Percentiles rank a stretch among this genome's conserved stretches.
Conservation (phyloP, 1,139 yeast species). For the Kurtzmaniella quercitrusa region DNA sequence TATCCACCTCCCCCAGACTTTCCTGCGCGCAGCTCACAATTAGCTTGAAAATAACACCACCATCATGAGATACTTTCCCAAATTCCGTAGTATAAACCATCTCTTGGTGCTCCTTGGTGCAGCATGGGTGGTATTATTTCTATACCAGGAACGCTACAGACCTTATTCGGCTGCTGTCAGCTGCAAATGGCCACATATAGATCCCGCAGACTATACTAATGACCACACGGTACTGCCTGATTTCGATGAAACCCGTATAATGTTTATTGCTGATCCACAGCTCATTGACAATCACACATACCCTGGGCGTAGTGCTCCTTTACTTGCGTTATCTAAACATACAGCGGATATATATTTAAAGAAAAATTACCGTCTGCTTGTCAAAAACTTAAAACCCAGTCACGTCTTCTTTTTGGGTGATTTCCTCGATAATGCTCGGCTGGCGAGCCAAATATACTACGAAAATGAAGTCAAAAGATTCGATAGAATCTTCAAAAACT, state of each 20-base stretch:
- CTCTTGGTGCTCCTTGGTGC: constrained; percentile 19
- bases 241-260: constrained; percentile 18
- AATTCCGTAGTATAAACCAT: constrained; percentile 25
- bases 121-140: constrained; percentile 30
- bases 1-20: background rate
- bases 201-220: background rate
- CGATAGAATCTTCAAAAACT: constrained; percentile 27
- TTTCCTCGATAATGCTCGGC: constrained; percentile 51
- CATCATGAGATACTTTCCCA: constrained; percentile 12
- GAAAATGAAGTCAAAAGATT: constrained; percentile 35
- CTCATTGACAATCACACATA: constrained; percentile 46
- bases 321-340: constrained; percentile 40
- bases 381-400: constrained; percentile 37
- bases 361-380: constrained; percentile 40
- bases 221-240: background rate
- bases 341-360: constrained; percentile 48
- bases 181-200: constrained; percentile 32
- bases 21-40: background rate
- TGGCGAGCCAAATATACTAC: constrained; percentile 37
- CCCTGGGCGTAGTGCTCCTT: constrained; percentile 38
- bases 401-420: constrained; percentile 51
- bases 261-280: constrained; percentile 46
- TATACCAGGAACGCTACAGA: constrained; percentile 30
- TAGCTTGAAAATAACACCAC: background rate
- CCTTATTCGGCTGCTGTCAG: constrained; percentile 24